phyloP scores from a whole-genome alignment of 202 grass and related monocot species.

The Carex arenaria region DNA sequence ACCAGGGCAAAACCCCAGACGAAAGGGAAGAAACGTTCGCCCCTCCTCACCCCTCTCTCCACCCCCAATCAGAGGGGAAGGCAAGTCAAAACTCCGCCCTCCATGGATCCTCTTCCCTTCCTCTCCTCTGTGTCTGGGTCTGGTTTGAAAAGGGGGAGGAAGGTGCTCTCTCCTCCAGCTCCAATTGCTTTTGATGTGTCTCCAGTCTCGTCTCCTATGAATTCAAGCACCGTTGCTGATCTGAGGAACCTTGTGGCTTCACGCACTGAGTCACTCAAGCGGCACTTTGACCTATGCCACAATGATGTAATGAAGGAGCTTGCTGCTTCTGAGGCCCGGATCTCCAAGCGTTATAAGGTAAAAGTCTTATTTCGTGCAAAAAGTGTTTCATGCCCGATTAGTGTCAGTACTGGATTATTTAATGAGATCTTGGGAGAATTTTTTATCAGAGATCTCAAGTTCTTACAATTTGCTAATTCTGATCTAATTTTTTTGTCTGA shows the following conservation, averaged over 20 bases:
- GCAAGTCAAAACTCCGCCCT: conserved; percentile 19
- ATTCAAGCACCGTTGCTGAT: conserved; percentile 37
- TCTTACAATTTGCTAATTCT: neutral
- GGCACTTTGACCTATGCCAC: conserved; percentile 53
- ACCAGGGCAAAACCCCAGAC: conserved; percentile 24
- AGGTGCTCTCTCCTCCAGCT: neutral
- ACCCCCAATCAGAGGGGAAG: conserved; percentile 17
- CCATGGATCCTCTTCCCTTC: conserved; percentile 36
- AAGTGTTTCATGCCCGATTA: neutral
- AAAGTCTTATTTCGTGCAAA: neutral
- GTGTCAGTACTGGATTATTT: neutral
- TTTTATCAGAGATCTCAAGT: neutral
- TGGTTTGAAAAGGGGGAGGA: conserved; percentile 22
- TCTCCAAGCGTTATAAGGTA: conserved; percentile 90
- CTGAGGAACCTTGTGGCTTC: conserved; percentile 51
- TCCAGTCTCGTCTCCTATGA: neutral
- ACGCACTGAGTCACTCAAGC: conserved; percentile 56
- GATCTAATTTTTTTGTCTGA: neutral
- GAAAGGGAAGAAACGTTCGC: conserved; percentile 29
- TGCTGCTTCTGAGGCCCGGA: conserved; percentile 47
- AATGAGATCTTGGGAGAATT: neutral
- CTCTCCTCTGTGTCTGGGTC: conserved; percentile 20
- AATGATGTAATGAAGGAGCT: conserved; percentile 40
- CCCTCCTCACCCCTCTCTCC: conserved; percentile 25
- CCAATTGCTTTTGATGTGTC: neutral